Conservation (phyloP, 495 filamentous ascomycete genomes). For the Neurospora discreta region DNA sequence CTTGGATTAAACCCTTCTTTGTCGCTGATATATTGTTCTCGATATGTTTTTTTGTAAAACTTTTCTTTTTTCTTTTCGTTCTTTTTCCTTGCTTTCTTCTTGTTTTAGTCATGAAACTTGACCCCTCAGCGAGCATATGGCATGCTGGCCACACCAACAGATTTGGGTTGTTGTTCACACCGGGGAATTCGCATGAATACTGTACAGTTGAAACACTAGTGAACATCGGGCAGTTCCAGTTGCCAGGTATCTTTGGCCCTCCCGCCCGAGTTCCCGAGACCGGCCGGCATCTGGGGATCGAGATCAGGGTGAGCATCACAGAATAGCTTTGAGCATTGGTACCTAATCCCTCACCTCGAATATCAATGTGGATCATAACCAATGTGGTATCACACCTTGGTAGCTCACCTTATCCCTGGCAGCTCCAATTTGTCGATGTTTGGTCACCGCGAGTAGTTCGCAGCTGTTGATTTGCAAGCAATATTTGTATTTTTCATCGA, state of each 20-base stretch:
- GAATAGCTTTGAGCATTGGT: neutral
- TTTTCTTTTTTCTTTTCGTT: neutral
- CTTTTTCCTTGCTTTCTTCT: too few species aligned
- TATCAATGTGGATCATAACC: neutral
- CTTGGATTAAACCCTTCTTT: neutral
- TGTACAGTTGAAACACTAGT: neutral
- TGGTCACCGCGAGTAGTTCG: neutral
- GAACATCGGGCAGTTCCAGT: neutral
- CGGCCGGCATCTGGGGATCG: neutral
- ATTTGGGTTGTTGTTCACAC: neutral
- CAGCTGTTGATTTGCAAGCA: neutral
- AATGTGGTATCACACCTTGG: neutral
- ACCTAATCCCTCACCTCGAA: neutral
- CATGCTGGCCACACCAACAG: neutral
- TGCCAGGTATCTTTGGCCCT: neutral
- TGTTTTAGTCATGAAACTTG: neutral
- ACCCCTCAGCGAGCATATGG: neutral
- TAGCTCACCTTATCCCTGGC: neutral
- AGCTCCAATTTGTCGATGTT: too few species aligned
- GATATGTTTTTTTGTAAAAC: neutral
- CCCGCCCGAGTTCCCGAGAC: neutral
- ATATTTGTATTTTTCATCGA: neutral
- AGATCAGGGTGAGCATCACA: neutral
- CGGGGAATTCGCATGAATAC: neutral
- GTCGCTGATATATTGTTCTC: neutral